Percentiles rank a stretch among this genome's conserved stretches.
Conservation (phyloP, 129 eudicot species). For the Centella asiatica region DNA sequence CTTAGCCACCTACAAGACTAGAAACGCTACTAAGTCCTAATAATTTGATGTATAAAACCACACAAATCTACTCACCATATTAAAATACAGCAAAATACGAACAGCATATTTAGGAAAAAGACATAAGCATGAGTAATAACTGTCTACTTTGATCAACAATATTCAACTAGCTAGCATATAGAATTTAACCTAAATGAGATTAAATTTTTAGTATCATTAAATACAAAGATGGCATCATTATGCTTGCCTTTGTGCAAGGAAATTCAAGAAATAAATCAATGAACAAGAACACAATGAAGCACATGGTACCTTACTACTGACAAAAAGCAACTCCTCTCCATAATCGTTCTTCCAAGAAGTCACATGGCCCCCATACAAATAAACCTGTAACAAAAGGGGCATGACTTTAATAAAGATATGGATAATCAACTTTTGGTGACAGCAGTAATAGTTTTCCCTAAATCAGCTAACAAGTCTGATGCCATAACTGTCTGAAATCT, state of each 20-base stretch:
- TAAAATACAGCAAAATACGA: slow-evolving; percentile 1
- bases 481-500: no score
- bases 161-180: no score
- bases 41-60: no score
- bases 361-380: slow-evolving; percentile 82
- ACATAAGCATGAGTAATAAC: not conserved
- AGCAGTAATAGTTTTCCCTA: not conserved
- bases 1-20: no score
- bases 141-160: not conserved
- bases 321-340: slow-evolving; percentile 75
- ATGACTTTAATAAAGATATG: not conserved
- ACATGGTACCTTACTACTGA: slow-evolving; percentile 64
- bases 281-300: not conserved
- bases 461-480: not conserved
- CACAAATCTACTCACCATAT: no score
- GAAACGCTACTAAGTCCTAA: no score
- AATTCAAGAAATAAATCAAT: not conserved
- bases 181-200: no score
- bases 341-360: slow-evolving; percentile 87
- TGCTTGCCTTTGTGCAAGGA: not conserved
- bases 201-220: no score
- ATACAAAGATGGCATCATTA: not conserved
- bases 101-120: not conserved
- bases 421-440: not conserved
- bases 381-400: slow-evolving; percentile 47